These are phyloP conservation scores for Viridothelium virens DNA, from an alignment of 495 filamentous ascomycete species.

Conservation along the genomic window DNA sequence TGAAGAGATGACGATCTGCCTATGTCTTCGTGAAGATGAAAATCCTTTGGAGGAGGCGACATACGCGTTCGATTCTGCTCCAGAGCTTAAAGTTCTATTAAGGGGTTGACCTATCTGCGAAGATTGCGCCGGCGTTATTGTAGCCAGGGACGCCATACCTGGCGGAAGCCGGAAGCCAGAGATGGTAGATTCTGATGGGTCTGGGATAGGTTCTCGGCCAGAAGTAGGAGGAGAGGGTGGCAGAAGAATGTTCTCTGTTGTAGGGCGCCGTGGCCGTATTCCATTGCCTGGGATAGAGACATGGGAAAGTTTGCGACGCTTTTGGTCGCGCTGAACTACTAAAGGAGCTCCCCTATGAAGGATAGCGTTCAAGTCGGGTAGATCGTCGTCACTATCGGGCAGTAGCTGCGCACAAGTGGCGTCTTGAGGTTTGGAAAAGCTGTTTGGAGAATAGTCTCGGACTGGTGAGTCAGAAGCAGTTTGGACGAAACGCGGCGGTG, in stretches of 20 bases:
- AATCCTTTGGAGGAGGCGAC: not conserved
- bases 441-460: not conserved
- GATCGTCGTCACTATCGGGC: constrained; percentile 22
- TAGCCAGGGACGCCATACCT: constrained; percentile 30
- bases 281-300: constrained; percentile 6
- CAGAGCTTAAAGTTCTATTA: not conserved
- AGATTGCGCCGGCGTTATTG: constrained; percentile 23
- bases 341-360: constrained; percentile 8
- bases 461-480: no score
- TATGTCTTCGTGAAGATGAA: not conserved
- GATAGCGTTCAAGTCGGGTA: constrained; percentile 23
- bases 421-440: not conserved
- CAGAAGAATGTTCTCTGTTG: constrained; percentile 8
- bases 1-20: not conserved
- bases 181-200: not conserved
- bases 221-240: constrained; percentile 37
- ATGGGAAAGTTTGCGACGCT: constrained; percentile 23
- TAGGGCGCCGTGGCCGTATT: not conserved
- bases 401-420: not conserved
- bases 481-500: not conserved
- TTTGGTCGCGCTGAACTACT: constrained; percentile 14
- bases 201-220: constrained; percentile 27
- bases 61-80: not conserved
- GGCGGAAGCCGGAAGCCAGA: constrained; percentile 16
- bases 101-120: constrained; percentile 7